phyloP scores from a whole-genome alignment of 106 monocot genomes.

The Allium fistulosum region DNA sequence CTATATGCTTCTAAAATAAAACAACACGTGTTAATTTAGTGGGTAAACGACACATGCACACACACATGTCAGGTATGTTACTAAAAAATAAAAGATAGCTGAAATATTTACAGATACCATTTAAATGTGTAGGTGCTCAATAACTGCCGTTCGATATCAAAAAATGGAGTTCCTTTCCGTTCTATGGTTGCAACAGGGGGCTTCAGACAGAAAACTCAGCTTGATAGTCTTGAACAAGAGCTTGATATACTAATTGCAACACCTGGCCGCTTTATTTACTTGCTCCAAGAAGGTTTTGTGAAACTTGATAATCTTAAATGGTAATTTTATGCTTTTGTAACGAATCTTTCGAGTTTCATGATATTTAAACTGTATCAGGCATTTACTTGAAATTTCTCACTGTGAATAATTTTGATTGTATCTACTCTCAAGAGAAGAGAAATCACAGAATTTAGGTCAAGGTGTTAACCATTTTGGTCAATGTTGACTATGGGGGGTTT shows the following conservation, averaged over 20 bases:
- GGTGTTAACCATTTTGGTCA: no score
- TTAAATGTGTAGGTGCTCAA: conserved; percentile 55
- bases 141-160: conserved; percentile 79
- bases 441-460: no score
- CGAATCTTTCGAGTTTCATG: not conserved
- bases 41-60: no score
- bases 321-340: conserved; percentile 20
- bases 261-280: conserved; percentile 78
- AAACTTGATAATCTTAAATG: conserved; percentile 56
- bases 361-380: no score
- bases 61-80: no score
- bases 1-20: no score
- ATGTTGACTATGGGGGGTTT: no score
- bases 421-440: no score
- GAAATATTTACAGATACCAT: not conserved
- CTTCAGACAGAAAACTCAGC: conserved; percentile 87
- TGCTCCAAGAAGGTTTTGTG: conserved; percentile 80
- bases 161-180: conserved; percentile 75
- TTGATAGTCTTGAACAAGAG: conserved; percentile 72
- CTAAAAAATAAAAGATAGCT: no score
- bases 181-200: conserved; percentile 97
- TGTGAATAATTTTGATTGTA: not conserved
- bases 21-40: no score
- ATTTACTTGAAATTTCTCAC: not conserved
- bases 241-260: conserved; percentile 91